Conservation (phyloP, 768 basidiomycete genomes). For the Pulveroboletus sp. region DNA sequence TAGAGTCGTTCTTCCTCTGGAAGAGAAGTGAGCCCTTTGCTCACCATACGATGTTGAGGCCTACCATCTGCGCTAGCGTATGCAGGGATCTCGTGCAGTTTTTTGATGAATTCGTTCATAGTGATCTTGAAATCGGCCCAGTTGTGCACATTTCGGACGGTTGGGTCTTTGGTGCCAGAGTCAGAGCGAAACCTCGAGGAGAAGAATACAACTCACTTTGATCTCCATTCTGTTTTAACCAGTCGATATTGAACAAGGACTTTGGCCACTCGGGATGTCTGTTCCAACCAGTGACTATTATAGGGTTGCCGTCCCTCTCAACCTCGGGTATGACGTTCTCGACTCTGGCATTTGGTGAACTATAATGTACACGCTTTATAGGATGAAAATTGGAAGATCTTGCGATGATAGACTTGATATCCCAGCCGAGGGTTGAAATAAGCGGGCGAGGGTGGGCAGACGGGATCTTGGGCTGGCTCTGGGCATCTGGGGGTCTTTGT, state of each 20-base stretch:
- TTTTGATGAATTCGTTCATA: conserved; percentile 49
- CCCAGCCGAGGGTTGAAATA: conserved; percentile 49
- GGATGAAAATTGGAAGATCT: conserved; percentile 38
- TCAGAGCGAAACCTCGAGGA: conserved; percentile 5
- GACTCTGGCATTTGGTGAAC: conserved; percentile 24
- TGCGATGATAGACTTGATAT: conserved; percentile 37
- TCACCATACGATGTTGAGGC: not conserved
- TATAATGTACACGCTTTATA: conserved; percentile 35
- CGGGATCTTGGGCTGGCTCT: not conserved
- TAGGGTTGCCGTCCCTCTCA: conserved; percentile 50
- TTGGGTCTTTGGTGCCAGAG: conserved; percentile 40
- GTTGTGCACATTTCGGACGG: conserved; percentile 59
- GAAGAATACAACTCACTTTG: conserved; percentile 15
- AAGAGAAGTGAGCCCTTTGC: not conserved
- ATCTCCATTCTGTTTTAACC: conserved; percentile 39
- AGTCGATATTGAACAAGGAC: conserved; percentile 51
- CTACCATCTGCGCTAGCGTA: conserved; percentile 40
- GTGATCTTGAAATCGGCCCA: conserved; percentile 50
- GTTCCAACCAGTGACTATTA: conserved; percentile 63
- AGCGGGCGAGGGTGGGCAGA: conserved; percentile 5
- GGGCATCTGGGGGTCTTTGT: not conserved
- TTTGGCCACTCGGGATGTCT: conserved; percentile 50
- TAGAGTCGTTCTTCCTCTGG: conserved; percentile 62
- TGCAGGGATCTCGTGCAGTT: conserved; percentile 32
- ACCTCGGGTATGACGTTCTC: conserved; percentile 37